Percentiles rank a stretch among this genome's conserved stretches.
Conservation (phyloP, 2,329 filamentous ascomycete species). For the Malbranchea cinnamomea region DNA sequence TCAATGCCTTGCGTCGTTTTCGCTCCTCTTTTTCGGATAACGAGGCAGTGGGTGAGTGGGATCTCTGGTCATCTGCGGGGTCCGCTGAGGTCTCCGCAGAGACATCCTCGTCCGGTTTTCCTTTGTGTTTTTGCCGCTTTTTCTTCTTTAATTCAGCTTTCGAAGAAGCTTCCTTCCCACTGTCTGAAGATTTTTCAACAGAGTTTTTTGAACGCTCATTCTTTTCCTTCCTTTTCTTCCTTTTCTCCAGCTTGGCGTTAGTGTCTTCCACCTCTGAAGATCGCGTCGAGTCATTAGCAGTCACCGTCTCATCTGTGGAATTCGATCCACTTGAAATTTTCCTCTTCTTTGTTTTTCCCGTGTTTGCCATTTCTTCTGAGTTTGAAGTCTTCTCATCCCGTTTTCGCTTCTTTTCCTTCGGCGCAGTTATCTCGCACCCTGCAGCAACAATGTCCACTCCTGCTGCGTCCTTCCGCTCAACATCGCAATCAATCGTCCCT, state of each 20-base stretch:
- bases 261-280: constrained; percentile 11
- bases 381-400: constrained; percentile 13
- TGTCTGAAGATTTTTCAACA: too few species aligned
- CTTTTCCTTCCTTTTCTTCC: constrained; percentile 8
- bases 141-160: constrained; percentile 7
- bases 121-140: constrained; percentile 8
- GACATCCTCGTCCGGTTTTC: constrained; percentile 13
- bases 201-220: constrained; percentile 1
- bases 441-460: background rate
- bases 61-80: constrained; percentile 5
- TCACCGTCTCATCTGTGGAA: constrained; percentile 13
- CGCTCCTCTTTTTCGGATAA: constrained; percentile 12
- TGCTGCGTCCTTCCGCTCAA: constrained; percentile 10
- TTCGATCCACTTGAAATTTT: too few species aligned
- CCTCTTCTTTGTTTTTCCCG: constrained; percentile 10
- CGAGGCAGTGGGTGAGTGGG: too few species aligned
- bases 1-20: constrained; percentile 18
- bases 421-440: too few species aligned
- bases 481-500: constrained; percentile 41
- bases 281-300: constrained; percentile 1
- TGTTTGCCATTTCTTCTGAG: constrained; percentile 11
- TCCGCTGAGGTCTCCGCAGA: constrained; percentile 5
- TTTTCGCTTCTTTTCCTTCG: constrained; percentile 22
- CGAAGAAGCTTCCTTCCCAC: constrained; percentile 6
- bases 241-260: constrained; percentile 10